Base-by-base conservation (phyloP, 495 filamentous ascomycete genomes). In the Trichoderma reesei region DNA sequence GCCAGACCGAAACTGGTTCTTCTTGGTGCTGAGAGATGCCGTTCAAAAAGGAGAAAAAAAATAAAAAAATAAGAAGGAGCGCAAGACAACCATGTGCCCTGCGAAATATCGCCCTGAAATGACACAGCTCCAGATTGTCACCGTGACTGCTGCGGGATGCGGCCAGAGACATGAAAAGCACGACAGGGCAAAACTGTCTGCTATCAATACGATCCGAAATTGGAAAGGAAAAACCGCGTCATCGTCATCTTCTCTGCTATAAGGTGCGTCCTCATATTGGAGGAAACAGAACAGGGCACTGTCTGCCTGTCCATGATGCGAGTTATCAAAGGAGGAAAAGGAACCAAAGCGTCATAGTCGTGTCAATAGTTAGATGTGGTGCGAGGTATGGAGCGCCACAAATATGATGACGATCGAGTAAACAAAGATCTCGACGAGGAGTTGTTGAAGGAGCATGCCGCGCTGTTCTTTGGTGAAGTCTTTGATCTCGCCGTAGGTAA, bases 381-480 rank as follows among this genome's bases (percentile, higher is more conserved):
- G 36, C 9, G 60, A 38, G 26, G n/a, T 41, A 18, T 62, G 39
- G 13, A 41, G 34, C 9, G 36, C 16, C 34, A 62, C 5, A 11
- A 41, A 38, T 36, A 62, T 20, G 37, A 44, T 63, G 8, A 63
- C n/a, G n/a, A 46, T 18, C 5, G 41, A 18, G 16, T 42, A 44
- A 3, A 63, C n/a, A 36, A 63, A 39, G 1, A 14, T 34, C 41
- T 63, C 61, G 31, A 63, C 61, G 0, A 41, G 31, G 11, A 63
- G 39, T 20, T 63, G 61, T 20, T 42, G 41, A 8, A 39, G 13
- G n/a, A 63, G 41, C 37, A 63, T 34, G 38, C 39, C 38, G 11
- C 63, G 51, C 37, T 65, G 63, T 54, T 60, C 51, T 18, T 59
- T 33, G 34, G 51, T 60, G 37, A 65, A 60, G 18, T 13, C 54